Evolutionary conservation across 192 early-diverging fungal species (phyloP).

Genomic region (Coemansia sp.): DNA sequence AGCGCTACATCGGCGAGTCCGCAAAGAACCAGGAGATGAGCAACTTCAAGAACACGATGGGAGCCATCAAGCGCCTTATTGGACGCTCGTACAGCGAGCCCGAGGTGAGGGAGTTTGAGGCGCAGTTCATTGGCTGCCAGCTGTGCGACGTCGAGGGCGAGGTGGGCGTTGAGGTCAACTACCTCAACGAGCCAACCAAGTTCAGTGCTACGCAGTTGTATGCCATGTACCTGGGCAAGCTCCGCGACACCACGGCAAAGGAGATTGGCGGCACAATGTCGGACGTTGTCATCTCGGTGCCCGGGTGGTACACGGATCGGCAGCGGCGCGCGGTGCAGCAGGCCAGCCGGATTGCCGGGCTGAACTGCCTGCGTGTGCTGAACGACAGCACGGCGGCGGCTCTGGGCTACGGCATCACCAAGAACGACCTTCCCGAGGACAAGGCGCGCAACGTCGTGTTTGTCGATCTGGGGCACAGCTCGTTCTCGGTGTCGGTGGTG

Average conservation of each 20-base stretch:
- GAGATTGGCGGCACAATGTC: constrained; percentile 87
- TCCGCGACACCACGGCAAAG: constrained; percentile 84
- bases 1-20: constrained; percentile 93
- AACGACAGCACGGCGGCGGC: constrained; percentile 94
- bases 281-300: constrained; percentile 93
- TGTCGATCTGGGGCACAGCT: constrained; percentile 93
- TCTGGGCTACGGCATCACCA: constrained; percentile 98
- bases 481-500: constrained; percentile 81
- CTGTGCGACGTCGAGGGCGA: constrained; percentile 83
- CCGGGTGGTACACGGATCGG: constrained; percentile 93
- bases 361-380: constrained; percentile 90
- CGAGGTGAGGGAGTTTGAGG: constrained; percentile 83
- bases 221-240: constrained; percentile 93
- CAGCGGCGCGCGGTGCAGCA: constrained; percentile 89
- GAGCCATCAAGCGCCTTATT: constrained; percentile 86
- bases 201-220: constrained; percentile 91
- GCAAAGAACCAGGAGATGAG: constrained; percentile 95
- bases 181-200: constrained; percentile 71
- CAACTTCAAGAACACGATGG: constrained; percentile 97
- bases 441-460: constrained; percentile 88
- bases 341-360: constrained; percentile 84
- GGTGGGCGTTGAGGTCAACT: constrained; percentile 84
- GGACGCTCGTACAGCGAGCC: constrained; percentile 86
- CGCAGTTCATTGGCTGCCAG: constrained; percentile 80
- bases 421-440: constrained; percentile 95